Evolutionary conservation across 306 rosid species (phyloP).

Genomic region (Fragaria ananassa): DNA sequence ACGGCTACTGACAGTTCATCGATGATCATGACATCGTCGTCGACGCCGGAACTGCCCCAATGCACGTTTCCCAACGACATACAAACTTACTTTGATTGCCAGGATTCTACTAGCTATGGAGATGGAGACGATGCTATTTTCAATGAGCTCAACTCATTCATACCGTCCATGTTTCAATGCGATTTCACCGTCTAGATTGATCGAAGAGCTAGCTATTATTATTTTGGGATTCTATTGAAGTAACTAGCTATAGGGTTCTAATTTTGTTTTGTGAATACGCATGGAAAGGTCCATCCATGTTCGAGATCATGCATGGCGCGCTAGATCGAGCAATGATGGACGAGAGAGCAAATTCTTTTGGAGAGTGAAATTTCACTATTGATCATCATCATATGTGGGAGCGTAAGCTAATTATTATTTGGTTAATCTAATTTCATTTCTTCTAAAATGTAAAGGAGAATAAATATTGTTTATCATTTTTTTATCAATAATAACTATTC

Average conservation of each 20-base stretch:
- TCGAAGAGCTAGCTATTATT: neutral
- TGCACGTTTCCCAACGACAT: constrained; percentile 35
- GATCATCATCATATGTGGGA: neutral
- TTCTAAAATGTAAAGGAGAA: constrained; percentile 8
- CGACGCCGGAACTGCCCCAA: constrained; percentile 2
- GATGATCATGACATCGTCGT: constrained; percentile 7
- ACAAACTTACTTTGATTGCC: constrained; percentile 34
- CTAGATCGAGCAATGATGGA: constrained; percentile 5
- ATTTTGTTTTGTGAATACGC: constrained; percentile 6
- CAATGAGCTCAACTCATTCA: constrained; percentile 32
- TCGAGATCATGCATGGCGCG: neutral
- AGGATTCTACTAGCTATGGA: constrained; percentile 25
- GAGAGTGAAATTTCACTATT: neutral
- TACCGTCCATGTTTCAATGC: constrained; percentile 31
- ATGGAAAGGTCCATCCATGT: constrained; percentile 8
- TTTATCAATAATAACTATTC: neutral
- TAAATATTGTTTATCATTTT: constrained; percentile 8
- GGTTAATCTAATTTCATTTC: neutral
- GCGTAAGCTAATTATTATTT: constrained; percentile 15
- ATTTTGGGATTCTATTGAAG: neutral
- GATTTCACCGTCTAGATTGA: constrained; percentile 23
- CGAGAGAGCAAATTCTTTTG: constrained; percentile 6
- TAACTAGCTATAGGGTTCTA: neutral
- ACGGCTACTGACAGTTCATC: constrained; percentile 1
- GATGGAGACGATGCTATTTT: constrained; percentile 37